These are phyloP conservation scores for Platanthera zijinensis DNA, from an alignment of 106 monocot genomes.

Conservation along the genomic window DNA sequence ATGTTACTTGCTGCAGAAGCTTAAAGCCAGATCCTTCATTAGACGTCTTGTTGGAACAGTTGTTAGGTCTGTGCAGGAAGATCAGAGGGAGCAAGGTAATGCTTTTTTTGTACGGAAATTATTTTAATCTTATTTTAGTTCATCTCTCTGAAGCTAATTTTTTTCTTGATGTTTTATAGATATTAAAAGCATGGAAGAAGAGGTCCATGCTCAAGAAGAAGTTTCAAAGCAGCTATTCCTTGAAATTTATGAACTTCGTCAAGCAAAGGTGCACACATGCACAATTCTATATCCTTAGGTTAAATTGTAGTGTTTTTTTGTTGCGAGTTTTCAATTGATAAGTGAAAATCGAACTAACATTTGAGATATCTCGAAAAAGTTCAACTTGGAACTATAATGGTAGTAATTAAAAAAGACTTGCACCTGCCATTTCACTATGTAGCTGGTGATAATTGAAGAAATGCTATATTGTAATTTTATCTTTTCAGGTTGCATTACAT, in stretches of 20 bases:
- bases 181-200: slow-evolving; percentile 84
- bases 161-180: slow-evolving; percentile 37
- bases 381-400: not conserved
- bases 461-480: not conserved
- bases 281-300: not conserved
- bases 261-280: slow-evolving; percentile 65
- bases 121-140: slow-evolving; percentile 6
- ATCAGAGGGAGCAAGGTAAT: slow-evolving; percentile 88
- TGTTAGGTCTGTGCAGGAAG: slow-evolving; percentile 81
- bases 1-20: slow-evolving; percentile 54
- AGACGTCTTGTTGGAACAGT: slow-evolving; percentile 93
- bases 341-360: not conserved
- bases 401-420: not conserved
- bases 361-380: not conserved
- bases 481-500: not conserved
- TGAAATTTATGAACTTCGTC: slow-evolving; percentile 93
- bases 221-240: slow-evolving; percentile 94
- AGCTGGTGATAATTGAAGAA: not conserved
- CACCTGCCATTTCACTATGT: not conserved
- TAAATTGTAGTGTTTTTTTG: not conserved
- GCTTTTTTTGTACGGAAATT: not conserved
- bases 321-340: not conserved
- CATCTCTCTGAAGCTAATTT: not conserved
- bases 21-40: slow-evolving; percentile 82
- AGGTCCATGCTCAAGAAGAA: slow-evolving; percentile 89